Base-by-base conservation (phyloP, 2,329 filamentous ascomycete species). In the Ceratocystiopsis sp. region DNA sequence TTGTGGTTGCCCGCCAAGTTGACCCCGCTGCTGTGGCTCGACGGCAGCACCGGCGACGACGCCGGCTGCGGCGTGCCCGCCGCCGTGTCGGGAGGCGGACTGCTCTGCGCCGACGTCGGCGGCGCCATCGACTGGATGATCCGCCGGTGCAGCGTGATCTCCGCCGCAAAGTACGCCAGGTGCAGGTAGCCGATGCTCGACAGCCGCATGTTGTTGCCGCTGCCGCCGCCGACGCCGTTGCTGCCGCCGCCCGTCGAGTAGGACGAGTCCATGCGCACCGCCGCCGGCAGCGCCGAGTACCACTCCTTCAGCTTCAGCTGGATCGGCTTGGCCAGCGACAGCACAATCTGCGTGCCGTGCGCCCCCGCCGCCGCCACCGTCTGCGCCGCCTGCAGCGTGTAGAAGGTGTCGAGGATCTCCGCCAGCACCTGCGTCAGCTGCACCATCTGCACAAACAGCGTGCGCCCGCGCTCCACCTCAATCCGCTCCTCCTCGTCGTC, bases 111-210 rank as follows among this genome's bases (percentile, higher is more conserved):
- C 1, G 66, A 59, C 36, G 69, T 68, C 25, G 25, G 25, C 25
- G 25, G 25, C 13, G 33, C 7, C 37, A 95, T 69, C 1, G 85
- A 87, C 42, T 86, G 80, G 46, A 95, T 84, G 54, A 94, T 94
- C 53, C 84, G 82, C 11, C 87, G 77, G 58, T 95, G 87, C 18
- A 95, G 78, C 0, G 84, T 91, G 55, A 95, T 95, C 61, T 95
- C 87, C 3, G 85, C 85, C 2, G 87, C 86, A 55, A 93, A 94
- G 61, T 95, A 95, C 42, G 81, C 85, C 41, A 95, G 72, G 59
- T 95, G 87, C 12, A 95, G 71, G 54, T 86, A 89, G 15, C 82
- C 82, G 42, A 75, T 74, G 54, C 72, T 76, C 17, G 71, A 74
- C 13, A 78, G 61, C 17, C 68, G 65, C 45, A 54, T 66, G 46